Base-by-base conservation (phyloP, 1,284 basidiomycete species). In the Tetrapyrgos nigripes region DNA sequence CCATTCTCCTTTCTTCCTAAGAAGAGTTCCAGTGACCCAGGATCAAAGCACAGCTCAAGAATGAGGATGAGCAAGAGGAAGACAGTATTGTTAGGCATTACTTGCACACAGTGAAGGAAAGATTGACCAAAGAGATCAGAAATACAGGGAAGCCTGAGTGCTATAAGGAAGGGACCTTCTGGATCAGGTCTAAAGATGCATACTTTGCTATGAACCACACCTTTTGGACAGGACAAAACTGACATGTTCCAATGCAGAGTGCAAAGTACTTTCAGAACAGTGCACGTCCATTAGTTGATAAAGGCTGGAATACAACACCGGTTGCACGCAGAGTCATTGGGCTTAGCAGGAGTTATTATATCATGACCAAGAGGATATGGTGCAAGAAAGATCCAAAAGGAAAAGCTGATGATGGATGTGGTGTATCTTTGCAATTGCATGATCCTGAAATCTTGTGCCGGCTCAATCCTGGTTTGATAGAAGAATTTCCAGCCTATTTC, bases 121-220 rank as follows among this genome's bases (percentile, higher is more conserved):
- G n/a, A n/a, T n/a, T n/a, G n/a, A n/a, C n/a, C 23, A 5, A 44
- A 44, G 40, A 19, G 5, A 17, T 23, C 14, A 19, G 40, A 17
- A 19, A 44, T 44, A 23, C 40, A 19, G 40, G n/a, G 4, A 5
- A 47, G 45, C 45, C 31, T 33, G 9, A 8, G 14, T 33, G 31
- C 14, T 33, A 33, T 14, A 27, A 47, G 21, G 14, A 3, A 47
- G 45, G 45, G 21, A 21, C 45, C 43, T 28, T 26, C 33, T 24
- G 33, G 57, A n/a, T 63, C 60, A 40, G n/a, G 47, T 53, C 59
- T 55, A 26, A 19, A 27, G 19, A 45, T 63, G 17, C 58, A 8
- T 63, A 35, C 29, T 63, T 24, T 63, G 62, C 59, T 37, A 61
- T 10, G 59, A 55, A 33, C 24, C 37, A 61, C 14, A 47, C n/a